Evolutionary conservation across 768 basidiomycete genomes (phyloP).

Genomic region (Russula abietina): DNA sequence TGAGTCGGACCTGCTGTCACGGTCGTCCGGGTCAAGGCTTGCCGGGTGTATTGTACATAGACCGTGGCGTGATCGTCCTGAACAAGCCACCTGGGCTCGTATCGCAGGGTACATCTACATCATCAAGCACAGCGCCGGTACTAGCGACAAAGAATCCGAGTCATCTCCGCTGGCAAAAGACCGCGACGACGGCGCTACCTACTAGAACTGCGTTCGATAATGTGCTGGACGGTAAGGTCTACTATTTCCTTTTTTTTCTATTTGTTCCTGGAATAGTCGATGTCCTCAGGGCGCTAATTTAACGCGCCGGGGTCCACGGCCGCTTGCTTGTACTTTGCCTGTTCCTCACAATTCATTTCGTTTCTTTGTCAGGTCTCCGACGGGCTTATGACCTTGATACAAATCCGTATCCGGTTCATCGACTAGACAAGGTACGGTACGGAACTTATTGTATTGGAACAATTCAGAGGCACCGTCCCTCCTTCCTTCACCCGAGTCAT

Average conservation of each 20-base stretch:
- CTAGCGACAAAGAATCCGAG: background rate
- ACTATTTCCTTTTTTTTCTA: background rate
- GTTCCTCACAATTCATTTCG: background rate
- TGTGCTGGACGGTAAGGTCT: conserved; percentile 9
- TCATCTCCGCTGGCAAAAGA: background rate
- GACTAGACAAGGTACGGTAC: conserved; percentile 24
- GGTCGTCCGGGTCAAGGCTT: too few relatives aligned
- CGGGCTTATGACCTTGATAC: background rate
- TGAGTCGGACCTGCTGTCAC: background rate
- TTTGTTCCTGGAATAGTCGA: too few relatives aligned
- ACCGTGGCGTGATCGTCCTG: conserved; percentile 23
- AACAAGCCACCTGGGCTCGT: conserved; percentile 25
- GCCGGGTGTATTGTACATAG: conserved; percentile 16
- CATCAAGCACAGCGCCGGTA: background rate
- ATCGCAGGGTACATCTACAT: conserved; percentile 19
- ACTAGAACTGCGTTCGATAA: background rate
- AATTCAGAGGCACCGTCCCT: background rate
- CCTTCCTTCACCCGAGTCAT: background rate
- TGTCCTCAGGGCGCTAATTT: too few relatives aligned
- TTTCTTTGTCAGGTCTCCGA: conserved; percentile 19
- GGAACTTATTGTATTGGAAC: too few relatives aligned
- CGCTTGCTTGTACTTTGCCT: background rate
- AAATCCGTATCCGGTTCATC: conserved; percentile 24
- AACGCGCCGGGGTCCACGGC: too few relatives aligned
- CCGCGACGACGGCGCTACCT: background rate